A percentile compares a stretch with the other conserved stretches of the same genome.
Evolutionary conservation across 495 filamentous ascomycete genomes (phyloP).

Genomic region (Xylaria longipes): DNA sequence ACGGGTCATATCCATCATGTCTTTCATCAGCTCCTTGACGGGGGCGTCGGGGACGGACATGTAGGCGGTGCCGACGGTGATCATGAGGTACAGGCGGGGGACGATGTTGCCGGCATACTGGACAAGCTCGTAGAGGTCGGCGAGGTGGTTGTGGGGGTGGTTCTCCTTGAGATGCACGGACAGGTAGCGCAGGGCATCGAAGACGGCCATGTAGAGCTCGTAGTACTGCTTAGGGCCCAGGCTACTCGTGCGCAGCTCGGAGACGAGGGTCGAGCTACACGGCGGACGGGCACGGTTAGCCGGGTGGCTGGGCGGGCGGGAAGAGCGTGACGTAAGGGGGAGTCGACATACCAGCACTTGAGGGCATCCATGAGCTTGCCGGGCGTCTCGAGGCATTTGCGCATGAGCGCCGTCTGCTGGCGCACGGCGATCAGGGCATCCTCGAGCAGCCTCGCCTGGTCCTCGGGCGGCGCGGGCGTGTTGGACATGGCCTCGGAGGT

Average conservation of each 20-base stretch:
- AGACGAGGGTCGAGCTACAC: conserved; percentile 90
- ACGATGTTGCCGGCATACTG: conserved; percentile 99
- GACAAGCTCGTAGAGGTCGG: conserved; percentile 97
- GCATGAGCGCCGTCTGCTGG: conserved; percentile 95
- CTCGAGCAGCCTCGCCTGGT: conserved; percentile 92
- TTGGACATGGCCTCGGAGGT: conserved; percentile 52
- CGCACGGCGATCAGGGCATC: conserved; percentile 95
- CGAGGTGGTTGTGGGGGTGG: conserved; percentile 96
- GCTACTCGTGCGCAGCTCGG: conserved; percentile 93
- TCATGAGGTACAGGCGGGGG: conserved; percentile 96
- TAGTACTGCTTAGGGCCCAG: conserved; percentile 98
- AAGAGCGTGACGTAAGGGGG: conserved; percentile 21
- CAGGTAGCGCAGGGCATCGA: conserved; percentile 96
- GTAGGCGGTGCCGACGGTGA: conserved; percentile 97
- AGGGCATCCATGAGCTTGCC: conserved; percentile 99
- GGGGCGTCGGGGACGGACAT: conserved; percentile 98
- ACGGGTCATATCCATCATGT: conserved; percentile 99
- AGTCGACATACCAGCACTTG: conserved; percentile 86
- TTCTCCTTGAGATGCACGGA: conserved; percentile 95
- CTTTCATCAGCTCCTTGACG: conserved; percentile 99
- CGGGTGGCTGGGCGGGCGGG: not conserved
- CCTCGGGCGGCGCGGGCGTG: conserved; percentile 75
- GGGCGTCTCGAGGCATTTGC: conserved; percentile 94
- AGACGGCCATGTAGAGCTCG: conserved; percentile 98
- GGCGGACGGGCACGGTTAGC: conserved; percentile 30